A percentile compares a stretch with the other conserved stretches of the same genome.
Conservation (phyloP, 495 filamentous ascomycete genomes). For the Aspergillus incahuasiensis region DNA sequence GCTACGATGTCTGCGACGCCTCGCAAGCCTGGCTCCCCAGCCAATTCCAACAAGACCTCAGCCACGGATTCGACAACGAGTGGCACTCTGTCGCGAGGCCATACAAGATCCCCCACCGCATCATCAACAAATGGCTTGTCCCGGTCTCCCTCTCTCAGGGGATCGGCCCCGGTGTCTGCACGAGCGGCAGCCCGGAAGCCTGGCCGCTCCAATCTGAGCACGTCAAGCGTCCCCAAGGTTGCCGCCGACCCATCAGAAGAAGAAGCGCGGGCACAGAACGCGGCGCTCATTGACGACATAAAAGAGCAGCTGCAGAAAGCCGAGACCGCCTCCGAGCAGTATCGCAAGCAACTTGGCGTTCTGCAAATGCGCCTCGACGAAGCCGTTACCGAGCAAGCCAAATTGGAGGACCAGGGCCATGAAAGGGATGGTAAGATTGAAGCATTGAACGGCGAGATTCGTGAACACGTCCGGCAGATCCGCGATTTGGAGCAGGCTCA, state of each 20-base stretch:
- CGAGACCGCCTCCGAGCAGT: slow-evolving; percentile 72
- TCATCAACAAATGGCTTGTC: slow-evolving; percentile 35
- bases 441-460: slow-evolving; percentile 70
- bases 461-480: slow-evolving; percentile 71
- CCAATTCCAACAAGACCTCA: slow-evolving; percentile 37
- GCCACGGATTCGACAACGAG: slow-evolving; percentile 33
- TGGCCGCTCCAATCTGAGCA: slow-evolving; percentile 54
- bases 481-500: slow-evolving; percentile 86
- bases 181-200: slow-evolving; percentile 62
- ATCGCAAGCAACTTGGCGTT: slow-evolving; percentile 76
- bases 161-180: slow-evolving; percentile 60
- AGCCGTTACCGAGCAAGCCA: slow-evolving; percentile 71
- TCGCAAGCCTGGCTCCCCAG: slow-evolving; percentile 41
- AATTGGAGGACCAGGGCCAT: slow-evolving; percentile 79
- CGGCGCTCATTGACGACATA: slow-evolving; percentile 78
- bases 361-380: slow-evolving; percentile 86
- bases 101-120: slow-evolving; percentile 40
- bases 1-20: slow-evolving; percentile 41
- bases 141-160: slow-evolving; percentile 39
- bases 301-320: slow-evolving; percentile 75
- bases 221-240: slow-evolving; percentile 51
- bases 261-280: slow-evolving; percentile 63
- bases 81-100: slow-evolving; percentile 38
- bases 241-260: slow-evolving; percentile 56
- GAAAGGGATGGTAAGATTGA: slow-evolving; percentile 80